Evolutionary conservation across 2,329 filamentous ascomycete genomes (phyloP).

Genomic region (Nannizzia gypsea): DNA sequence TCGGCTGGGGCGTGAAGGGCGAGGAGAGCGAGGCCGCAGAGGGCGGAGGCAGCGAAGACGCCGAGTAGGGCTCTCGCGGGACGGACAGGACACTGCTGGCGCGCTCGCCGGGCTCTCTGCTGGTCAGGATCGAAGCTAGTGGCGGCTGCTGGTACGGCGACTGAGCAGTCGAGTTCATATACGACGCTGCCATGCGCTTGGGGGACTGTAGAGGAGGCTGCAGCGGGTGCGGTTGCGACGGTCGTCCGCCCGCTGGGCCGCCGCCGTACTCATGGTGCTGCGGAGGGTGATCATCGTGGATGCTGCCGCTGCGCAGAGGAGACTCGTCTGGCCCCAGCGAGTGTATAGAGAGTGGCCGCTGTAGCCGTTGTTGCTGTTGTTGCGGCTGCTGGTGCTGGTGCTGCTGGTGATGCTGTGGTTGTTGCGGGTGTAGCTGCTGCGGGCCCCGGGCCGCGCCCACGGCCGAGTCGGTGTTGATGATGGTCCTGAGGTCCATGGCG

Average conservation of each 20-base stretch:
- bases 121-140: conserved; percentile 20
- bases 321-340: not conserved
- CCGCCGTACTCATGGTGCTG: conserved; percentile 1
- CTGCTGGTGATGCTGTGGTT: conserved; percentile 2
- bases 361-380: conserved; percentile 20
- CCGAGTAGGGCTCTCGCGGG: conserved; percentile 26
- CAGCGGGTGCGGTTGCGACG: conserved; percentile 34
- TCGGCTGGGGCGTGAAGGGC: conserved; percentile 30
- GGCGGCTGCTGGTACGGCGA: conserved; percentile 32
- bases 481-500: conserved; percentile 42
- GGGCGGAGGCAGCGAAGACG: conserved; percentile 15
- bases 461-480: conserved; percentile 34
- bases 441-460: conserved; percentile 18
- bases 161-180: conserved; percentile 22
- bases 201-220: conserved; percentile 37
- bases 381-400: not conserved
- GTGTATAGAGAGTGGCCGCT: conserved; percentile 3
- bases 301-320: conserved; percentile 1
- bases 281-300: conserved; percentile 6
- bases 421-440: conserved; percentile 14
- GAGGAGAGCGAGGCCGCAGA: conserved; percentile 23
- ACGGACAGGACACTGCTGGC: conserved; percentile 15
- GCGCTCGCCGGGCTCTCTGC: conserved; percentile 18
- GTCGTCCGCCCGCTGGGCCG: conserved; percentile 9
- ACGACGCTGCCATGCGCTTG: conserved; percentile 27